These are phyloP conservation scores for Apiospora kogelbergensis DNA, from an alignment of 2,329 filamentous ascomycete genomes.

Conservation along the genomic window DNA sequence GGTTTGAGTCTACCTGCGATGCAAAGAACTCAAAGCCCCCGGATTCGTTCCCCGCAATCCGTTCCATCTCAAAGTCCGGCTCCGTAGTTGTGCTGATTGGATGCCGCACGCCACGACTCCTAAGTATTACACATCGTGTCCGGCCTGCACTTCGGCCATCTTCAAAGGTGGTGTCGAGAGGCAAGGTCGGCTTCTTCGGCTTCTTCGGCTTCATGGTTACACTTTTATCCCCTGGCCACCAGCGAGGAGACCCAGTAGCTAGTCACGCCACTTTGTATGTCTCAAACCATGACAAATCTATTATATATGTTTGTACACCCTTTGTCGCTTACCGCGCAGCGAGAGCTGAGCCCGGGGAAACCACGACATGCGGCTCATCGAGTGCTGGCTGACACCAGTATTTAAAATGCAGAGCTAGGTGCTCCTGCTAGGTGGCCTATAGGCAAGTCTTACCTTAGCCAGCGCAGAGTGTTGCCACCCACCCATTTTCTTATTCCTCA, in stretches of 20 bases:
- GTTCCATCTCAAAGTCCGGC: background rate
- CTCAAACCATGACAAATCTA: background rate
- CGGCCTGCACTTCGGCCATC: background rate
- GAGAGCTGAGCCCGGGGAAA: background rate
- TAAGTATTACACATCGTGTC: background rate
- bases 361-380: background rate
- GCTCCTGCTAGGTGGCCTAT: too few species aligned
- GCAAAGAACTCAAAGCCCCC: background rate
- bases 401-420: background rate
- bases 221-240: background rate
- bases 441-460: background rate
- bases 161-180: background rate
- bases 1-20: background rate
- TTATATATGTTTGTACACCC: background rate
- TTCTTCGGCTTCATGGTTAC: background rate
- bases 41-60: background rate
- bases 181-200: background rate
- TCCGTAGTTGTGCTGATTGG: background rate
- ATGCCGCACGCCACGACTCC: background rate
- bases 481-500: background rate
- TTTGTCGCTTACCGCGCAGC: background rate
- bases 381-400: background rate
- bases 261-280: background rate
- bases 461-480: background rate
- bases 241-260: background rate